Conservation (phyloP, 2,329 filamentous ascomycete genomes). For the Sclerotinia subarctica region DNA sequence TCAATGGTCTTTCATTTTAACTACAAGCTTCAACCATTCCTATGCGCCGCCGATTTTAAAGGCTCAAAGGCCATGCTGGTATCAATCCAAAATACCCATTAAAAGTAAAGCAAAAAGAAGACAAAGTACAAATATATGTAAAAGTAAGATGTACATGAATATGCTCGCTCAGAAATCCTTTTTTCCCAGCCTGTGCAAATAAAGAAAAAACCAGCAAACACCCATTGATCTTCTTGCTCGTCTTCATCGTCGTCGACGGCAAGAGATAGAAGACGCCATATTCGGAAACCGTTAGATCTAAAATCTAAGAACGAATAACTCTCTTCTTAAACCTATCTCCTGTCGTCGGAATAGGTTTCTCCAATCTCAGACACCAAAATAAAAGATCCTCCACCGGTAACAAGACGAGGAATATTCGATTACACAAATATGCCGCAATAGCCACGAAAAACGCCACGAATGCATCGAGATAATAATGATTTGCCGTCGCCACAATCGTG, state of each 20-base stretch:
- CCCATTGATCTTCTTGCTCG: neutral
- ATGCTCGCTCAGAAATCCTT: neutral
- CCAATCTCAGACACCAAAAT: constrained; percentile 45
- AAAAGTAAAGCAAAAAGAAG: neutral
- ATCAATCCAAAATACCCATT: constrained; percentile 13
- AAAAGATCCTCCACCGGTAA: constrained; percentile 50
- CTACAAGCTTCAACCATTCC: neutral
- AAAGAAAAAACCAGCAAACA: constrained; percentile 6
- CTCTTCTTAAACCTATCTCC: constrained; percentile 38
- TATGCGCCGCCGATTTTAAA: neutral
- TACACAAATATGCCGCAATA: constrained; percentile 45
- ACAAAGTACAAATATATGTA: neutral
- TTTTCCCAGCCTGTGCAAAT: neutral
- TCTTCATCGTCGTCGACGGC: neutral
- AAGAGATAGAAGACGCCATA: neutral
- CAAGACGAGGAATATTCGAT: constrained; percentile 49
- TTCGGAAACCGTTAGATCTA: neutral
- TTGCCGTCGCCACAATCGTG: constrained; percentile 53
- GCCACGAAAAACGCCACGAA: constrained; percentile 47
- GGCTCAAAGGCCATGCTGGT: constrained; percentile 9
- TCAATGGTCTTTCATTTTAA: neutral
- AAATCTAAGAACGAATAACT: neutral
- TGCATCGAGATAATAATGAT: constrained; percentile 54
- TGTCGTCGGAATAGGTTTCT: constrained; percentile 51
- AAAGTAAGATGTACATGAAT: neutral